phyloP scores from a whole-genome alignment of 2,329 filamentous ascomycete genomes.

The Epichloe gansuensis region DNA sequence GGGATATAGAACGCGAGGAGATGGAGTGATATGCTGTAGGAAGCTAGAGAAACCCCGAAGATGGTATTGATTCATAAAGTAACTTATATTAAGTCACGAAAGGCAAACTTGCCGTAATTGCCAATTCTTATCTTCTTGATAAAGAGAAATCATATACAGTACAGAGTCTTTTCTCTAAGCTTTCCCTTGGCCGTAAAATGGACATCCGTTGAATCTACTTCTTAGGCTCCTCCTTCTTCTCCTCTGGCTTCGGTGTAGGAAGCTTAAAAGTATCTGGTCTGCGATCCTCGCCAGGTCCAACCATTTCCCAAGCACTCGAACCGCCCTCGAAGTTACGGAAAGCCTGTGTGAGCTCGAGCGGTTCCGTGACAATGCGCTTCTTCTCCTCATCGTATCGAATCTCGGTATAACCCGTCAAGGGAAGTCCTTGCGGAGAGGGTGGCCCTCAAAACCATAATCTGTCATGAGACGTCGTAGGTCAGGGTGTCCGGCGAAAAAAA shows the following conservation, averaged over 20 bases:
- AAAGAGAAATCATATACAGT: constrained; percentile 7
- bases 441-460: constrained; percentile 97
- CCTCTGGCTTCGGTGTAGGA: constrained; percentile 89
- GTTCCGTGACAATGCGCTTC: constrained; percentile 98
- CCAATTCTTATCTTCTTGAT: constrained; percentile 2
- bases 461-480: constrained; percentile 98
- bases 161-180: background rate
- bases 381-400: constrained; percentile 98
- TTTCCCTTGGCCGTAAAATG: background rate
- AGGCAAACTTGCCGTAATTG: background rate
- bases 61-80: background rate
- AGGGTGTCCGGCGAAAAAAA: constrained; percentile 92
- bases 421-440: constrained; percentile 96
- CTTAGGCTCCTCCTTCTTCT: constrained; percentile 82
- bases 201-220: constrained; percentile 47
- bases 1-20: background rate
- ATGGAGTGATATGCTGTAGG: background rate
- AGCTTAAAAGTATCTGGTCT: constrained; percentile 87
- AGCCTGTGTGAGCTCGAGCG: constrained; percentile 91
- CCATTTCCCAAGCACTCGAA: constrained; percentile 55
- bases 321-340: constrained; percentile 98
- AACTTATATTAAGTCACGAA: background rate
- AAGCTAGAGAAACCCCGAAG: background rate
- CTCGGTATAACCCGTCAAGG: constrained; percentile 94
- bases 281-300: constrained; percentile 58